Base-by-base conservation (phyloP, 106 monocot species). In the Platanthera zijinensis region DNA sequence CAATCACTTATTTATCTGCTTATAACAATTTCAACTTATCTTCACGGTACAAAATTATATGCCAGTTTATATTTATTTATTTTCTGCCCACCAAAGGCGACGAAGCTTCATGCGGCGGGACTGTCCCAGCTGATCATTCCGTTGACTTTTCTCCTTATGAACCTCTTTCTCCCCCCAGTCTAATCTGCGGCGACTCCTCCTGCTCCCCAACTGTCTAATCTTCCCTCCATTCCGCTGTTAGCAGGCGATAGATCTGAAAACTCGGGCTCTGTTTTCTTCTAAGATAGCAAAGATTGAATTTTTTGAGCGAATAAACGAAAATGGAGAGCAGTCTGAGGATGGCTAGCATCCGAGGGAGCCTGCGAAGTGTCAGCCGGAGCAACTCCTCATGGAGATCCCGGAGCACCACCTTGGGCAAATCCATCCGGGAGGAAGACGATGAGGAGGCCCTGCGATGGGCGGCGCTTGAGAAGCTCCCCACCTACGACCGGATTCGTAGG, bases 391-490 rank as follows among this genome's bases (percentile, higher is more conserved):
- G 77, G 82, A 70, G 82, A 10, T 19, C 51, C 12, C 28, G 50
- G 12, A 82, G 82, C 70, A 39, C 57, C 49, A 51, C 53, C 17
- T 77, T 82, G 32, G 76, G 76, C 14, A 49, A 72, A 11, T 77
- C 82, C 1, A 50, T 57, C 3, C 57, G 72, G 12, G 82, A 77
- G 59, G 82, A 77, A n/a, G 77, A 82, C 46, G 84, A 84, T 47
- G 84, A 84, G 52, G 84, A 84, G 73, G 80, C 84, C 9, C 62
- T 84, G 17, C 80, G 77, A 50, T 84, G 84, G 84, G 84, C 84
- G 11, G 80, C 84, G 15, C 79, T 85, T 4, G 82, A 86, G 82
- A 86, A 79, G 76, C 66, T 82, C 21, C 85, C 85, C 7, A 86
- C 85, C 48, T 86, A 86, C 49, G 75, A 79, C 17, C 66, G 85